Conservation (phyloP, 257 asterid species). For the Handroanthus guayacan region DNA sequence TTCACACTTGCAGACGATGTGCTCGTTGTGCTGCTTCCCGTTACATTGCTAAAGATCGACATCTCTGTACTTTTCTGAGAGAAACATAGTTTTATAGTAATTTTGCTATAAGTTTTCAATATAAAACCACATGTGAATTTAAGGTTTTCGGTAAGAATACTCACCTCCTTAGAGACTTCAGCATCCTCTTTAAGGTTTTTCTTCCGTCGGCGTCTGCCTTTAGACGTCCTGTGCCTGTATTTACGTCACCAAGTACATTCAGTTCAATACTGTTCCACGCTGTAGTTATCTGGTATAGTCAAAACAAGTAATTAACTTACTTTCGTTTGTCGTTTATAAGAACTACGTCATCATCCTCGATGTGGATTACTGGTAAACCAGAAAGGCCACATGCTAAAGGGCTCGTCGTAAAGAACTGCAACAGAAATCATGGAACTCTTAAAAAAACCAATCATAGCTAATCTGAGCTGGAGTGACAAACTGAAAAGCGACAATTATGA, state of each 20-base stretch:
- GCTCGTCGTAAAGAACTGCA: constrained; percentile 64
- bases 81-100: no score
- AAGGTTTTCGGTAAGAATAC: no score
- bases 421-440: not conserved
- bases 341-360: constrained; percentile 52
- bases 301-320: constrained; percentile 33
- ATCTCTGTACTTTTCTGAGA: constrained; percentile 44
- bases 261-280: no score
- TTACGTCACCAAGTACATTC: no score
- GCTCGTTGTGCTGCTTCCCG: constrained; percentile 68
- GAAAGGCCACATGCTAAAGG: constrained; percentile 73
- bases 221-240: constrained; percentile 56
- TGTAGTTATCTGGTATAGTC: no score
- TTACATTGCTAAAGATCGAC: constrained; percentile 50
- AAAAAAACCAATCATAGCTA: no score
- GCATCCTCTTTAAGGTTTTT: constrained; percentile 45
- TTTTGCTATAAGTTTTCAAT: no score
- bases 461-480: no score
- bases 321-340: constrained; percentile 48
- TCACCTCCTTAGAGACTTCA: constrained; percentile 20
- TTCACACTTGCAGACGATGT: constrained; percentile 56
- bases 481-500: no score
- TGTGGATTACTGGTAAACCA: constrained; percentile 58
- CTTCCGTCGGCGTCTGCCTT: constrained; percentile 51
- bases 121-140: no score